phyloP scores from a whole-genome alignment of 169 alveolate species.

The Cryptosporidium baileyi region DNA sequence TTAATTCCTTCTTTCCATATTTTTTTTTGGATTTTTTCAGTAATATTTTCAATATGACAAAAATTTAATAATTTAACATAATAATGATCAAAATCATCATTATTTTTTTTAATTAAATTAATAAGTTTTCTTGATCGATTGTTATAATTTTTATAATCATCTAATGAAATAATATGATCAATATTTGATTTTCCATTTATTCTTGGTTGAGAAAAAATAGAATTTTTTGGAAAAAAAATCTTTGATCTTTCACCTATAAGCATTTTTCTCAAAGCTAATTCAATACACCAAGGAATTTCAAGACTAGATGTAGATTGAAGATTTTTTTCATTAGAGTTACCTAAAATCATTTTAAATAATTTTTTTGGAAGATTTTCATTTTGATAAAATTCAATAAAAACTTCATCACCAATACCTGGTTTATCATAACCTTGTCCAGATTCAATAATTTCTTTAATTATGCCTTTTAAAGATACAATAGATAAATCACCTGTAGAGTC shows the following conservation, averaged over 20 bases:
- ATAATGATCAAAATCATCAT: background rate
- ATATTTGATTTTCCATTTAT: background rate
- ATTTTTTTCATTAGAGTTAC: background rate
- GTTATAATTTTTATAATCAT: background rate
- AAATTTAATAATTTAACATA: background rate
- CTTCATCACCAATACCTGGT: slow-evolving; percentile 64
- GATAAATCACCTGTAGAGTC: slow-evolving; percentile 45
- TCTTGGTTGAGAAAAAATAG: slow-evolving; percentile 23
- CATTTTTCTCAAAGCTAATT: slow-evolving; percentile 54
- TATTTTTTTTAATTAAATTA: background rate
- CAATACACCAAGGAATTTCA: slow-evolving; percentile 55
- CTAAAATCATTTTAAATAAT: slow-evolving; percentile 3
- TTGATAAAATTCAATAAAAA: background rate
- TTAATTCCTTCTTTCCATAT: slow-evolving; percentile 4
- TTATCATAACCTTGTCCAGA: slow-evolving; percentile 53
- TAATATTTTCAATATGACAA: background rate
- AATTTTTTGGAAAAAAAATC: background rate
- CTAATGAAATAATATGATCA: background rate
- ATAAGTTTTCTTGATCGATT: slow-evolving; percentile 10
- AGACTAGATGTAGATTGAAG: background rate
- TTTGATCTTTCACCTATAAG: slow-evolving; percentile 43
- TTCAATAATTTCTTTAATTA: slow-evolving; percentile 25
- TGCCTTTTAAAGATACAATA: slow-evolving; percentile 22
- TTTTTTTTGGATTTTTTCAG: background rate
- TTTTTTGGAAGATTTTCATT: background rate